These are phyloP conservation scores for Backusella westeae DNA, from an alignment of 192 early-diverging fungal species.

Conservation along the genomic window DNA sequence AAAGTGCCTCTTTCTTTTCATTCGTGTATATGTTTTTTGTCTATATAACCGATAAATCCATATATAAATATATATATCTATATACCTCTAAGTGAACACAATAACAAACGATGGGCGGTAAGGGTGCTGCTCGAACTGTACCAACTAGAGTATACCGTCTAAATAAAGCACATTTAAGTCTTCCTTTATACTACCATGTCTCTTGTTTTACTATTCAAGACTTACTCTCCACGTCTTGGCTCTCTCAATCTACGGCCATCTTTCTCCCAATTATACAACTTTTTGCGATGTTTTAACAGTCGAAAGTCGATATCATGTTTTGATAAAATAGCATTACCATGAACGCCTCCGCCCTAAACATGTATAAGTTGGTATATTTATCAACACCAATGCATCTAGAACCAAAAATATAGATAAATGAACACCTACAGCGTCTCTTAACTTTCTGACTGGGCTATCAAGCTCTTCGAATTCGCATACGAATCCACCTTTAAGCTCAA, in stretches of 20 bases:
- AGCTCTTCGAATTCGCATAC: slow-evolving; percentile 76
- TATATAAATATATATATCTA: not conserved
- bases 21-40: not conserved
- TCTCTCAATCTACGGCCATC: slow-evolving; percentile 60
- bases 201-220: not conserved
- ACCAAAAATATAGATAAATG: not conserved
- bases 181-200: not conserved
- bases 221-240: slow-evolving; percentile 62
- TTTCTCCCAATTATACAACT: slow-evolving; percentile 69
- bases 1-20: not conserved
- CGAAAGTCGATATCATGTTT: slow-evolving; percentile 60
- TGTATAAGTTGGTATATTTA: not conserved
- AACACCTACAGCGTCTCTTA: slow-evolving; percentile 50
- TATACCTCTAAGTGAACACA: slow-evolving; percentile 70
- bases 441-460: slow-evolving; percentile 51
- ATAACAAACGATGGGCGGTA: slow-evolving; percentile 63
- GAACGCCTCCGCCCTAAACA: slow-evolving; percentile 65
- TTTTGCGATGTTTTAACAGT: slow-evolving; percentile 63
- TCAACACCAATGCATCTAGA: not conserved
- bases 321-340: slow-evolving; percentile 76
- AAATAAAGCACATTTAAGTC: not conserved
- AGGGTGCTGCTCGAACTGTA: slow-evolving; percentile 45
- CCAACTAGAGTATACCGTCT: slow-evolving; percentile 65
- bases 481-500: slow-evolving; percentile 64
- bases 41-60: not conserved